phyloP scores from a whole-genome alignment of 805 yeast species.

The Hanseniaspora guilliermondii region DNA sequence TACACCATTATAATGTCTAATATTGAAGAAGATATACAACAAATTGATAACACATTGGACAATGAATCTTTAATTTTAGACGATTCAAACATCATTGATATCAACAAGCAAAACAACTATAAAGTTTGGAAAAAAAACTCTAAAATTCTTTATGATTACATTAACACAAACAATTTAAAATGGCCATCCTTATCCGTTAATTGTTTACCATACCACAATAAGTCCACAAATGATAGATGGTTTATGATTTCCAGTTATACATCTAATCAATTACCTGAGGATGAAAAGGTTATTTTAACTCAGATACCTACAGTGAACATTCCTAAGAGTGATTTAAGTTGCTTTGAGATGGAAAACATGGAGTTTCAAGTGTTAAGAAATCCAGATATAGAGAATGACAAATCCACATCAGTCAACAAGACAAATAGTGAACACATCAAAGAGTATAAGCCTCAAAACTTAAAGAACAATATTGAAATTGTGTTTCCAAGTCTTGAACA shows the following conservation, averaged over 20 bases:
- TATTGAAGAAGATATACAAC: background rate
- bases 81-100: background rate
- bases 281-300: conserved; percentile 25
- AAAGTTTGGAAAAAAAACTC: conserved; percentile 67
- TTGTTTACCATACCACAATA: conserved; percentile 44
- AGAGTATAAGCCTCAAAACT: conserved; percentile 18
- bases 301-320: conserved; percentile 24
- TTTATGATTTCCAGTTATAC: conserved; percentile 26
- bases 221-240: conserved; percentile 22
- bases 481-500: conserved; percentile 42
- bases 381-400: conserved; percentile 14
- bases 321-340: conserved; percentile 27
- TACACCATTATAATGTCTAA: too few relatives aligned
- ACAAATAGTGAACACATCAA: background rate
- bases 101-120: conserved; percentile 23
- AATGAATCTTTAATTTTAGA: background rate
- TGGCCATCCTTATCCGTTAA: conserved; percentile 63
- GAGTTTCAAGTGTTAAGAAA: conserved; percentile 24
- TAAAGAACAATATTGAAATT: conserved; percentile 22
- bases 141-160: conserved; percentile 58
- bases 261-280: conserved; percentile 27
- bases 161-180: conserved; percentile 53
- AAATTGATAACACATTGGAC: background rate
- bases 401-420: too few relatives aligned
- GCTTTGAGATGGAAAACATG: conserved; percentile 30